Base-by-base conservation (phyloP, 176 grass and related monocot genomes). In the Urochloa ruziziensis region DNA sequence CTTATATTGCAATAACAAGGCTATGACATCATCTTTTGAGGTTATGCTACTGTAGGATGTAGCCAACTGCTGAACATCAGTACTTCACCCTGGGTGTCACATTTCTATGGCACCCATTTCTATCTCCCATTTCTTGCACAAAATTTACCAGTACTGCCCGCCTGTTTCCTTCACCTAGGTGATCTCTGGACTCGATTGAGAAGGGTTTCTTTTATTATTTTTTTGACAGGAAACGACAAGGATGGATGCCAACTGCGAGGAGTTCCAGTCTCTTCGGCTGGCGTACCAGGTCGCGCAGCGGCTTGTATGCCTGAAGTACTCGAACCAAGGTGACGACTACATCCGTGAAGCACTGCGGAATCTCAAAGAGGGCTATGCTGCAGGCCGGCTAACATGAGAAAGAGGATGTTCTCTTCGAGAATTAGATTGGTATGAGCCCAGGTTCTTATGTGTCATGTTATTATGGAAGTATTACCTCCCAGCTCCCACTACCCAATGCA, bases 221-320 rank as follows among this genome's bases (percentile, higher is more conserved):
- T 39, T 39, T 43, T 73, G 53, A n/a, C 78, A 98, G 96, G 96
- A 95, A 87, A 70, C 85, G 84, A 83, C 89, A 67, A 95, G 91
- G 87, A 98, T 90, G 83, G 74, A 86, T 52, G 76, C 77, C 40
- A 95, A 93, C 62, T 80, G 70, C 35, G 82, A 90, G 79, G 81
- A 95, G 61, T 91, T 88, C 39, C 76, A 60, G 62, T 91, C 96
- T 44, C 84, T 98, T 62, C 89, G 90, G 80, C 84, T 86, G 87
- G 69, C 71, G 5, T 98, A 98, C 87, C 71, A 84, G 24, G 84
- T 90, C 18, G 91, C 59, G 7, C 96, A 95, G 72, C 90, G 78
- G 65, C 90, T 98, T 49, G 77, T 93, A 52, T 98, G 96, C 83
- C 86, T 98, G 67, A 98, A 98, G 83, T 93, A 98, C 74, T 91